phyloP scores from a whole-genome alignment of 768 basidiomycete genomes.

The Boletus barrowsii region DNA sequence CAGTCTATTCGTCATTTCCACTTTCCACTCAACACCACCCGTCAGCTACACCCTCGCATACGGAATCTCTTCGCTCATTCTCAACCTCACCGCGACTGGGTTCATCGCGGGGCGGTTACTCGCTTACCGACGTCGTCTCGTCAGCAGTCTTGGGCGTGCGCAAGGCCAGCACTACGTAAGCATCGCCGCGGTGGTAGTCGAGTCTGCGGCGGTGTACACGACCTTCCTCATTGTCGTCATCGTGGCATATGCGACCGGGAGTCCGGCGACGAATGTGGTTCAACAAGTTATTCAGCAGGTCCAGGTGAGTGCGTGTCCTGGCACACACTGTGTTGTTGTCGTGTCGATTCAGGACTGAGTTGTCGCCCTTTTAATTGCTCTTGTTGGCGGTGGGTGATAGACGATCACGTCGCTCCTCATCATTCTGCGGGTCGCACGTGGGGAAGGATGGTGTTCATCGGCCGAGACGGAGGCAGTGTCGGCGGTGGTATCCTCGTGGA shows the following conservation, averaged over 20 bases:
- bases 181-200: slow-evolving; percentile 38
- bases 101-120: slow-evolving; percentile 30
- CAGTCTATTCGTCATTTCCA: slow-evolving; percentile 29
- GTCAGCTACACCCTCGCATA: slow-evolving; percentile 22
- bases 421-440: slow-evolving; percentile 38
- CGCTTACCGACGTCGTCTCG: slow-evolving; percentile 16
- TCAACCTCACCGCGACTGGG: slow-evolving; percentile 30
- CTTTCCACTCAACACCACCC: not conserved
- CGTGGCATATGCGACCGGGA: slow-evolving; percentile 37
- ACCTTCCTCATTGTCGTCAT: slow-evolving; percentile 40
- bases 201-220: slow-evolving; percentile 45
- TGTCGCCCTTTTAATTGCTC: not conserved
- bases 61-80: slow-evolving; percentile 20
- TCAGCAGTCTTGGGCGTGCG: slow-evolving; percentile 31
- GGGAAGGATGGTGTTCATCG: slow-evolving; percentile 30
- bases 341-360: not conserved
- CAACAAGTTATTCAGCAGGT: slow-evolving; percentile 15
- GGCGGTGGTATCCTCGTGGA: not conserved
- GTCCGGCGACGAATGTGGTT: slow-evolving; percentile 42
- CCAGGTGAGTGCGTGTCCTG: slow-evolving; percentile 2
- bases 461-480: not conserved
- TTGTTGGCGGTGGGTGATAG: slow-evolving; percentile 14
- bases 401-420: slow-evolving; percentile 39
- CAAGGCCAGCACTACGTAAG: slow-evolving; percentile 38
- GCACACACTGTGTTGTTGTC: not conserved